A percentile compares a stretch with the other conserved stretches of the same genome.
These are phyloP conservation scores for Beauveria australis DNA, from an alignment of 2,329 filamentous ascomycete genomes.

Conservation along the genomic window DNA sequence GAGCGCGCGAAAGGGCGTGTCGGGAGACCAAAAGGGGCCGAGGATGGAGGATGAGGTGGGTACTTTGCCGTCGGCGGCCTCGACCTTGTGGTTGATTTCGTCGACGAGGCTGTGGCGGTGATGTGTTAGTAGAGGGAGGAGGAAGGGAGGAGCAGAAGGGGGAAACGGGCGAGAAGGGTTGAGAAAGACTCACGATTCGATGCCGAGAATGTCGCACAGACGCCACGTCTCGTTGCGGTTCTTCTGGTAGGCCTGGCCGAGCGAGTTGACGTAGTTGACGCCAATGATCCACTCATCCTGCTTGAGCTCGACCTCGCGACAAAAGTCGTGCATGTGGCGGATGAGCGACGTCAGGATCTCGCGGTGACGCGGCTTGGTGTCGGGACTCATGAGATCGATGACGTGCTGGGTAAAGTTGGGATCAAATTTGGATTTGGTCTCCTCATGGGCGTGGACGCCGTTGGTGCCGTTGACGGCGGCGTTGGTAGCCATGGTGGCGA, in stretches of 20 bases:
- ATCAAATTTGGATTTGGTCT: conserved; percentile 46
- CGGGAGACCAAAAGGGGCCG: conserved; percentile 69
- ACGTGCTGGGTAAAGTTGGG: conserved; percentile 69
- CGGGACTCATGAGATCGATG: conserved; percentile 64
- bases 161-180: background rate
- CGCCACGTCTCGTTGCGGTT: conserved; percentile 68
- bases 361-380: conserved; percentile 56
- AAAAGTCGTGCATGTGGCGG: conserved; percentile 69
- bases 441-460: conserved; percentile 19
- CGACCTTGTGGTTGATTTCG: conserved; percentile 57
- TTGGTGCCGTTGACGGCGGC: conserved; percentile 13
- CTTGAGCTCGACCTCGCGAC: conserved; percentile 68
- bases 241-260: conserved; percentile 59
- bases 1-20: conserved; percentile 62
- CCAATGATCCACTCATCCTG: conserved; percentile 70
- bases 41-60: conserved; percentile 71
- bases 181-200: conserved; percentile 51
- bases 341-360: conserved; percentile 57
- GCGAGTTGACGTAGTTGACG: conserved; percentile 66
- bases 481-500: background rate
- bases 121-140: background rate
- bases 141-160: background rate
- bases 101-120: conserved; percentile 42
- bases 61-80: conserved; percentile 51
- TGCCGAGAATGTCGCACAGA: conserved; percentile 63